phyloP scores from a whole-genome alignment of 1,284 basidiomycete genomes.

The Marasmius oreades region DNA sequence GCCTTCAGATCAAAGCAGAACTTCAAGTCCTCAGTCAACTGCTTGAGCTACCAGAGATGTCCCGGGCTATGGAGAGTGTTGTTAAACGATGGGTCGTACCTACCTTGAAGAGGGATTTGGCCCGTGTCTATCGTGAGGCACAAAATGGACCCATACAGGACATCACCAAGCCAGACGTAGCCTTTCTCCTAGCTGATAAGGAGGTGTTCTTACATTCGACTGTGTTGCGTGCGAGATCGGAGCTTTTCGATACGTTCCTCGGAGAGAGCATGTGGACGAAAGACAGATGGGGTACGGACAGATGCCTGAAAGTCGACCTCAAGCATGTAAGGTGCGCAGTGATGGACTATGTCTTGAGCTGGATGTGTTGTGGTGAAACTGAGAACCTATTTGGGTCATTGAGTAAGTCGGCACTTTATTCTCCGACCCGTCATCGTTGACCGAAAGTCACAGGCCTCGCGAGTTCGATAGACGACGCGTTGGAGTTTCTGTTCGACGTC shows the following conservation, averaged over 20 bases:
- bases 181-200: constrained; percentile 73
- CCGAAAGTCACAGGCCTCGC: constrained; percentile 48
- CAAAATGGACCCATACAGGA: constrained; percentile 7
- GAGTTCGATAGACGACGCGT: constrained; percentile 67
- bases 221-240: constrained; percentile 78
- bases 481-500: constrained; percentile 88
- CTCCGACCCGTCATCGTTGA: constrained; percentile 2
- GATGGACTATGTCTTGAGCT: constrained; percentile 76
- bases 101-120: constrained; percentile 49
- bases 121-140: constrained; percentile 8
- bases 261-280: constrained; percentile 80
- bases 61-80: constrained; percentile 49
- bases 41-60: constrained; percentile 53
- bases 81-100: constrained; percentile 45
- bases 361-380: constrained; percentile 78
- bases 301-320: constrained; percentile 66
- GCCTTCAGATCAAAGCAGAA: constrained; percentile 55
- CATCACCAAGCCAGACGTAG: constrained; percentile 59
- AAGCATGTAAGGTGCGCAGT: constrained; percentile 73
- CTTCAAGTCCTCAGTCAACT: constrained; percentile 50
- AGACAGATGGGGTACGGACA: constrained; percentile 53
- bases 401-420: constrained; percentile 40
- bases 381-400: constrained; percentile 72
- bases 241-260: constrained; percentile 88
- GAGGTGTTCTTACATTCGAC: constrained; percentile 71